phyloP scores from a whole-genome alignment of 805 yeast species.

The Metschnikowia dekortorum region DNA sequence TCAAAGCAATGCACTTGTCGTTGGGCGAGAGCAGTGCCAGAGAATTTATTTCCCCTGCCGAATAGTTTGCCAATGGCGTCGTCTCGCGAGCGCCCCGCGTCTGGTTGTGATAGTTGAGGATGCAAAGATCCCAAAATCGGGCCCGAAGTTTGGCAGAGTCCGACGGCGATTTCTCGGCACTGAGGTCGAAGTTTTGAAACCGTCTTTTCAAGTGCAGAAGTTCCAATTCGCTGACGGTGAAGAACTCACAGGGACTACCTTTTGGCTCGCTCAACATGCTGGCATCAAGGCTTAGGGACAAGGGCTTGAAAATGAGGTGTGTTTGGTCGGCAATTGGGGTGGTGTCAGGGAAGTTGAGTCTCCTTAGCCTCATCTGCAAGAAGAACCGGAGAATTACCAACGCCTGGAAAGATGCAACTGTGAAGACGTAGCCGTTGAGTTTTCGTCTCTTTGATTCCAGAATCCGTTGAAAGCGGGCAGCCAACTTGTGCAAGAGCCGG shows the following conservation, averaged over 20 bases:
- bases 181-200: conserved; percentile 22
- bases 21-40: conserved; percentile 9
- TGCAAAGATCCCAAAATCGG: conserved; percentile 29
- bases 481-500: conserved; percentile 27
- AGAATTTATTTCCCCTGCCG: background rate
- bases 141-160: conserved; percentile 28
- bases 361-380: conserved; percentile 7
- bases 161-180: conserved; percentile 10
- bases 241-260: conserved; percentile 6
- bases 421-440: conserved; percentile 7
- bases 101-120: conserved; percentile 16
- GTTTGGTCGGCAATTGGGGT: background rate
- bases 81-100: background rate
- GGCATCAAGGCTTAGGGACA: background rate
- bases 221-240: conserved; percentile 24
- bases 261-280: conserved; percentile 1
- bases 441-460: conserved; percentile 11
- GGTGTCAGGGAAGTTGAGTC: conserved; percentile 4
- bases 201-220: conserved; percentile 16
- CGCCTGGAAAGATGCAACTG: conserved; percentile 14
- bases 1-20: conserved; percentile 14
- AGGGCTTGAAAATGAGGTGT: conserved; percentile 9
- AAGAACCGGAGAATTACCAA: conserved; percentile 13
- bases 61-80: background rate
- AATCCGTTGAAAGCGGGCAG: conserved; percentile 16